Evolutionary conservation across 2,329 filamentous ascomycete species (phyloP).

Genomic region (Aspergillus niger): DNA sequence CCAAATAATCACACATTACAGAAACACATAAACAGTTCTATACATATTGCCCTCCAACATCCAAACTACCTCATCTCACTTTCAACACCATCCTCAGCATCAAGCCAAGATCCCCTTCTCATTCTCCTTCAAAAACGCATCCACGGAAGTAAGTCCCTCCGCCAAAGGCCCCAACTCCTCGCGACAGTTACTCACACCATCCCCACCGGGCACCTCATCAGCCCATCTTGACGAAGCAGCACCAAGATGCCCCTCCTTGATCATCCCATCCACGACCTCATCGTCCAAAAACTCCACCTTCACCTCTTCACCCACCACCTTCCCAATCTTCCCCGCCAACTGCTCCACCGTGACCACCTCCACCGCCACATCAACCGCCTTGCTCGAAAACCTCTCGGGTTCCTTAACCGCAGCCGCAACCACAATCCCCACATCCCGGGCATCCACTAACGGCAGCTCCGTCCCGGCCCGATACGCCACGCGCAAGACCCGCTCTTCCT

Average conservation of each 20-base stretch:
- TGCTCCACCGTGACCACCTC: conserved; percentile 2
- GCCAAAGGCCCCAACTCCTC: background rate
- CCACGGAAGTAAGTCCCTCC: background rate
- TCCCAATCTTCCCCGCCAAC: background rate
- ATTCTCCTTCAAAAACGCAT: background rate
- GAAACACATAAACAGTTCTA: background rate
- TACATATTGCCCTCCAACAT: background rate
- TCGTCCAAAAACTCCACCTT: background rate
- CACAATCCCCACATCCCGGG: conserved; percentile 1
- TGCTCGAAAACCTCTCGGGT: background rate
- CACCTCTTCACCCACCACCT: background rate
- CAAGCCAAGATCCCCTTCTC: background rate
- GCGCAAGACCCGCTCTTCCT: background rate
- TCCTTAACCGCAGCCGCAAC: background rate
- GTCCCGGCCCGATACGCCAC: background rate
- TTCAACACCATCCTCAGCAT: too few species aligned
- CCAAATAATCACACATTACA: too few species aligned
- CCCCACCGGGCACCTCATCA: background rate
- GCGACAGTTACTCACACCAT: background rate
- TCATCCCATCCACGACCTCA: background rate
- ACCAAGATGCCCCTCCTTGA: background rate
- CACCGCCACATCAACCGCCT: background rate
- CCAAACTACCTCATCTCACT: too few species aligned
- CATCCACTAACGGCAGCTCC: background rate
- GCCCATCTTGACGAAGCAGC: background rate